Evolutionary conservation across 805 yeast species (phyloP).

Genomic region (Saturnispora galanensis): DNA sequence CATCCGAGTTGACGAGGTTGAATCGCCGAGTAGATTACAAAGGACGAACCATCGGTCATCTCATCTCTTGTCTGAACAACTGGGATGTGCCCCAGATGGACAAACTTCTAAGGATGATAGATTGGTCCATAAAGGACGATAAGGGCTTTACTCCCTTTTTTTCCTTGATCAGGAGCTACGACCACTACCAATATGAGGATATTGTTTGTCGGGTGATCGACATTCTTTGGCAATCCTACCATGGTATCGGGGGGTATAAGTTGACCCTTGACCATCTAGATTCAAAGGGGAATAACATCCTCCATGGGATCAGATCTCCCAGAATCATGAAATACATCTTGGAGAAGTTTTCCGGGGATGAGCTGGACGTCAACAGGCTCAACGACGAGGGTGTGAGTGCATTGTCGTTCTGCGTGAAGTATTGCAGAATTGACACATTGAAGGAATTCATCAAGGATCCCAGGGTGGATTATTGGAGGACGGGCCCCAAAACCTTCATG

Average conservation of each 20-base stretch:
- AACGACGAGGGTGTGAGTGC: constrained; percentile 60
- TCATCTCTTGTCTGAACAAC: constrained; percentile 26
- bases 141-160: constrained; percentile 72
- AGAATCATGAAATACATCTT: constrained; percentile 37
- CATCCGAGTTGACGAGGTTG: constrained; percentile 38
- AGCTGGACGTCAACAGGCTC: constrained; percentile 41
- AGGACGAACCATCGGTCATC: constrained; percentile 64
- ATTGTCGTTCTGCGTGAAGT: constrained; percentile 58
- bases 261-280: constrained; percentile 57
- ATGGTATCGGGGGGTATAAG: constrained; percentile 29
- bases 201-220: constrained; percentile 31
- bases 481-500: constrained; percentile 25
- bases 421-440: constrained; percentile 55
- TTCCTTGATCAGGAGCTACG: constrained; percentile 70
- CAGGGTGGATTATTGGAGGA: constrained; percentile 35
- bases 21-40: constrained; percentile 41
- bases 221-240: constrained; percentile 35
- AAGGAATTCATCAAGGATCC: constrained; percentile 37
- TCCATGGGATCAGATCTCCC: constrained; percentile 53
- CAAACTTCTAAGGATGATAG: constrained; percentile 9
- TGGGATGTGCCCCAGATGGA: not conserved
- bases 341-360: constrained; percentile 28
- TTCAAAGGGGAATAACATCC: constrained; percentile 57
- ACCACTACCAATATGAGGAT: constrained; percentile 50
- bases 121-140: constrained; percentile 61